Conservation (phyloP, 106 monocot species). For the Chionographis japonica region DNA sequence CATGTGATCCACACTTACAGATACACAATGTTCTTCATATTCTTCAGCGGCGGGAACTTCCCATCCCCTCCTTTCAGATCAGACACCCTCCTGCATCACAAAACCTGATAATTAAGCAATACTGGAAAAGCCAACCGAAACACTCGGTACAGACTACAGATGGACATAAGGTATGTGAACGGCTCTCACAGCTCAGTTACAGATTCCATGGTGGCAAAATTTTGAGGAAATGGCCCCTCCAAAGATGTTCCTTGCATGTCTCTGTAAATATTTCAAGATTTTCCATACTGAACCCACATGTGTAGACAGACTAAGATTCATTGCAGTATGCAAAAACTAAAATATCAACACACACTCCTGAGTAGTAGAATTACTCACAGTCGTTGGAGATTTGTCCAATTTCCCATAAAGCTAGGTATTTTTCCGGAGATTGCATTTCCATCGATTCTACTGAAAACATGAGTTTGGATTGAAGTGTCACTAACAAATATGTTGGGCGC, state of each 20-base stretch:
- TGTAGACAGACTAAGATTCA: too few species aligned
- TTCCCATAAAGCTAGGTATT: slow-evolving; percentile 33
- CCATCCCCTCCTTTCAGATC: slow-evolving; percentile 35
- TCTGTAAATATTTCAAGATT: slow-evolving; percentile 14
- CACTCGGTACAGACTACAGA: too few species aligned
- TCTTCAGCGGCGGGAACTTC: slow-evolving; percentile 41
- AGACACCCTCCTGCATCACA: slow-evolving; percentile 34
- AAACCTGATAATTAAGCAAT: background rate
- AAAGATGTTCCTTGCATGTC: slow-evolving; percentile 62
- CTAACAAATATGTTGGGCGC: too few species aligned
- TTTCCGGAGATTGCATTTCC: slow-evolving; percentile 28
- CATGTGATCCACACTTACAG: slow-evolving; percentile 22
- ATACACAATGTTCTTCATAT: slow-evolving; percentile 24
- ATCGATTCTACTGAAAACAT: slow-evolving; percentile 27
- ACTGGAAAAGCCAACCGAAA: too few species aligned
- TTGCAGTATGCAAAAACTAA: too few species aligned
- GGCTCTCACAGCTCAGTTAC: slow-evolving; percentile 37
- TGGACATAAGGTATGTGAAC: too few species aligned
- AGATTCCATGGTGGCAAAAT: slow-evolving; percentile 19
- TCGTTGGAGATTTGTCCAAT: slow-evolving; percentile 22
- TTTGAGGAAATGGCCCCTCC: slow-evolving; percentile 51
- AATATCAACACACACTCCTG: background rate
- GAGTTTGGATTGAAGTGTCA: background rate
- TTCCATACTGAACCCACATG: too few species aligned
- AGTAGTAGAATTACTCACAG: slow-evolving; percentile 11